Conservation (phyloP, 371 early-diverging fungal genomes). For the Conidiobolus incongruus region DNA sequence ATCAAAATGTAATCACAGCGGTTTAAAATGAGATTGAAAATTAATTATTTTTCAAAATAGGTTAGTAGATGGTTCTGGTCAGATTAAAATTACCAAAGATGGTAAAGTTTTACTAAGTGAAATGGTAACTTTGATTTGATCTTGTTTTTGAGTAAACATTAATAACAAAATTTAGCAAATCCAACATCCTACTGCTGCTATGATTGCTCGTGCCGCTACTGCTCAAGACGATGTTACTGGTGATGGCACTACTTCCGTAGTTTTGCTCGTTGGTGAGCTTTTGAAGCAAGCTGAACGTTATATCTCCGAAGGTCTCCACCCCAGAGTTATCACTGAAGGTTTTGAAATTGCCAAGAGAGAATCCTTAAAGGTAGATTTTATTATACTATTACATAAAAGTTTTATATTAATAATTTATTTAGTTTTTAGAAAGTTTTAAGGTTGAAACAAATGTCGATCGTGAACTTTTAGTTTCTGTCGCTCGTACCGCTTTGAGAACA, state of each 20-base stretch:
- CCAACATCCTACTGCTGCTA: constrained; percentile 98
- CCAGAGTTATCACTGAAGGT: constrained; percentile 88
- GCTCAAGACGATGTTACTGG: constrained; percentile 98
- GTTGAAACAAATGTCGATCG: constrained; percentile 56
- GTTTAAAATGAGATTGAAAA: not conserved
- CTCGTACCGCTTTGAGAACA: constrained; percentile 88
- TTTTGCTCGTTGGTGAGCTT: constrained; percentile 89
- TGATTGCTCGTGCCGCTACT: constrained; percentile 97
- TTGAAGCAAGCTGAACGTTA: constrained; percentile 91
- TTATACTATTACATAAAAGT: not conserved
- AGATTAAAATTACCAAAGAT: constrained; percentile 90
- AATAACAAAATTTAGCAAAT: constrained; percentile 53
- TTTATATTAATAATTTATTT: constrained; percentile 1
- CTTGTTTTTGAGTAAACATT: not conserved
- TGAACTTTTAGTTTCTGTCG: constrained; percentile 76
- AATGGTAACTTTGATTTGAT: constrained; percentile 41
- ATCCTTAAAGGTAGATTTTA: constrained; percentile 54
- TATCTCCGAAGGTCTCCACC: constrained; percentile 93
- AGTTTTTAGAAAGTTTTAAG: constrained; percentile 80
- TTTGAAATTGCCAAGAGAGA: constrained; percentile 93
- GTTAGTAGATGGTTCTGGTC: constrained; percentile 91
- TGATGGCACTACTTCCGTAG: constrained; percentile 97
- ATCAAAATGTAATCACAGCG: constrained; percentile 68
- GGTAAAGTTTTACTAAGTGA: constrained; percentile 92
- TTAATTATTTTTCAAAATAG: constrained; percentile 17